A percentile compares a stretch with the other conserved stretches of the same genome.
phyloP scores from a whole-genome alignment of 2,329 filamentous ascomycete genomes.

The Neopestalotiopsis sp. region DNA sequence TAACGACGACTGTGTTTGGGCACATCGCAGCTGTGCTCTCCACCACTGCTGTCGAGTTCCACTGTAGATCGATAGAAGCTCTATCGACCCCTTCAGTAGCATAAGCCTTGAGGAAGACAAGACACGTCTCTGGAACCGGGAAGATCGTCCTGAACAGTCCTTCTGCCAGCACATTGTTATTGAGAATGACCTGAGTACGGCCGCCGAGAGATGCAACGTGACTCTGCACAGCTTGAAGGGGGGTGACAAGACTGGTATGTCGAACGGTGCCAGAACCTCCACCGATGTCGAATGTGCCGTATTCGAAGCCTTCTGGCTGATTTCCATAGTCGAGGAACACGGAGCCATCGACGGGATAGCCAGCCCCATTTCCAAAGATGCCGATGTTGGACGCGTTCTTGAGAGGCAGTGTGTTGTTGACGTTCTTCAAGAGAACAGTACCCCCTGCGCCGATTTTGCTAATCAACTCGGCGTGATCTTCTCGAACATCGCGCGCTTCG shows the following conservation, averaged over 20 bases:
- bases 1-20: slow-evolving; percentile 35
- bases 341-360: slow-evolving; percentile 58
- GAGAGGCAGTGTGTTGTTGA: slow-evolving; percentile 52
- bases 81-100: slow-evolving; percentile 66
- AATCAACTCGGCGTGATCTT: slow-evolving; percentile 73
- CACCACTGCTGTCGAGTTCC: slow-evolving; percentile 52
- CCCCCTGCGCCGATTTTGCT: slow-evolving; percentile 79
- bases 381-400: slow-evolving; percentile 47
- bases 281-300: slow-evolving; percentile 55
- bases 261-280: slow-evolving; percentile 59
- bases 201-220: slow-evolving; percentile 42
- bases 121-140: slow-evolving; percentile 56
- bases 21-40: slow-evolving; percentile 49
- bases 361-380: slow-evolving; percentile 55
- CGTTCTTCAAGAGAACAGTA: slow-evolving; percentile 76
- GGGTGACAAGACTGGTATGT: slow-evolving; percentile 58
- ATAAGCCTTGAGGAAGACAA: slow-evolving; percentile 59
- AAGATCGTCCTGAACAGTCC: neutral
- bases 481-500: slow-evolving; percentile 80
- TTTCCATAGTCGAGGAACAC: neutral
- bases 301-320: slow-evolving; percentile 41
- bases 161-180: neutral
- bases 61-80: slow-evolving; percentile 60
- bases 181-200: neutral
- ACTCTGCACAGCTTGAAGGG: slow-evolving; percentile 56